Evolutionary conservation across 78 protist species (phyloP).

Genomic region (Dictyostelium firmibasis): DNA sequence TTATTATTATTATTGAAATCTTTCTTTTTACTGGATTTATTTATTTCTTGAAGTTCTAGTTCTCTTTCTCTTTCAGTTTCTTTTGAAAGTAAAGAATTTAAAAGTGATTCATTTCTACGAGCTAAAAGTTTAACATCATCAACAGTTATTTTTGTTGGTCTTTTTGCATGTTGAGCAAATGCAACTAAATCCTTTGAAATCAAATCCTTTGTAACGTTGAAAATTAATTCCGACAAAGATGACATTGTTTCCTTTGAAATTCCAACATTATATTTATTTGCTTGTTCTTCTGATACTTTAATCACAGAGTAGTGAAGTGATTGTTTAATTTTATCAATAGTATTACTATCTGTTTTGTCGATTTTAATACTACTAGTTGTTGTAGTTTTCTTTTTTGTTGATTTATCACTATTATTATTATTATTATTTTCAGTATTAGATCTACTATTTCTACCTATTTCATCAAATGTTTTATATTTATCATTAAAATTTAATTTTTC

Average conservation of each 20-base stretch:
- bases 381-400: neutral
- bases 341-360: neutral
- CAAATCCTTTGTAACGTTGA: neutral
- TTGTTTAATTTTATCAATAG: constrained; percentile 1
- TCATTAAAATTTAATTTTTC: neutral
- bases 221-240: neutral
- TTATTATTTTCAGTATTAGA: neutral
- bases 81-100: neutral
- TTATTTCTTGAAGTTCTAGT: neutral
- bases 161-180: neutral
- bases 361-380: neutral
- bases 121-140: constrained; percentile 9
- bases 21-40: neutral
- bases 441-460: neutral
- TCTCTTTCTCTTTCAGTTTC: neutral
- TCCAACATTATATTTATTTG: neutral
- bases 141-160: neutral
- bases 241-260: neutral
- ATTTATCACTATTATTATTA: neutral
- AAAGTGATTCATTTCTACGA: neutral
- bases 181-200: neutral
- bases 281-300: neutral
- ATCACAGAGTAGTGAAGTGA: neutral
- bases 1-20: neutral
- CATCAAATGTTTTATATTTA: neutral